Conservation (phyloP, 805 yeast species). For the Wickerhamomyces queroliae region DNA sequence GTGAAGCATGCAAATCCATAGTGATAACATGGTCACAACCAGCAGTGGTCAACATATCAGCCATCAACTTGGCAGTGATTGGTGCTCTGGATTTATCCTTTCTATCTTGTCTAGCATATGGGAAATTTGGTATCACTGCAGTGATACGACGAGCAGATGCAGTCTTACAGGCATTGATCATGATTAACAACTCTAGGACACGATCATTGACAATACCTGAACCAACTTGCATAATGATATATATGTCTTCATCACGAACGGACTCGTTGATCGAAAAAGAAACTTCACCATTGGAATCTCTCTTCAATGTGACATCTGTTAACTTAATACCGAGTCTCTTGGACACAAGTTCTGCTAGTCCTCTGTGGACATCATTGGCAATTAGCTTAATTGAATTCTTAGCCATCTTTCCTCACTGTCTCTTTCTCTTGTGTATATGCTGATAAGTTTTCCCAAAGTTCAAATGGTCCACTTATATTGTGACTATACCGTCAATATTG, state of each 20-base stretch:
- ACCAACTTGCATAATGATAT: slow-evolving; percentile 73
- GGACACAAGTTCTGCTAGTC: slow-evolving; percentile 65
- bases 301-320: slow-evolving; percentile 56
- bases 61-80: slow-evolving; percentile 79
- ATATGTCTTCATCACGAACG: slow-evolving; percentile 80
- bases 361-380: slow-evolving; percentile 65
- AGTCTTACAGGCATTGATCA: slow-evolving; percentile 78
- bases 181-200: slow-evolving; percentile 66
- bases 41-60: slow-evolving; percentile 75
- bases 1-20: slow-evolving; percentile 86
- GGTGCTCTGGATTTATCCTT: slow-evolving; percentile 85
- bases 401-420: slow-evolving; percentile 42
- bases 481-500: too few relatives aligned
- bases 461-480: too few relatives aligned
- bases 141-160: slow-evolving; percentile 82
- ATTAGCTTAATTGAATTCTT: slow-evolving; percentile 64
- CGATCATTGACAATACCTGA: slow-evolving; percentile 74
- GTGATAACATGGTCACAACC: slow-evolving; percentile 86
- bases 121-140: slow-evolving; percentile 77
- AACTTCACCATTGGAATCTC: slow-evolving; percentile 70
- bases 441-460: too few relatives aligned
- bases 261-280: slow-evolving; percentile 76
- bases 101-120: slow-evolving; percentile 85
- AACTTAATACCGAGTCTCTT: slow-evolving; percentile 52
- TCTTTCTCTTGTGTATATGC: too few relatives aligned